Base-by-base conservation (phyloP, 2,329 filamentous ascomycete genomes). In the Pseudopithomyces maydicus region DNA sequence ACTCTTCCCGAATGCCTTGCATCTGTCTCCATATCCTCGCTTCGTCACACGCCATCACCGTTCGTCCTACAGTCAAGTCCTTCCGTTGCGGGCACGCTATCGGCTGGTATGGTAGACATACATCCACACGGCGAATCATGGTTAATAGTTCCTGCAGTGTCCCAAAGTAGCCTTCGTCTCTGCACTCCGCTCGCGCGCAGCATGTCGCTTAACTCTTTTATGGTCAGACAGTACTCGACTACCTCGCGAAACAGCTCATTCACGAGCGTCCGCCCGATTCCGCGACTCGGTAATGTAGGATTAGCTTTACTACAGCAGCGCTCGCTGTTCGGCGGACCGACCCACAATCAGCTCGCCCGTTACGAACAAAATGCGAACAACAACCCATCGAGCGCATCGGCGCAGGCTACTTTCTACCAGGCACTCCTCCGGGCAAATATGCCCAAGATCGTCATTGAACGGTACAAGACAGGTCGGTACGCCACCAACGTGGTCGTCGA, bases 391-490 rank as follows among this genome's bases (percentile, higher is more conserved):
- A 98, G 92, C 75, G 89, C 92, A 26, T 90, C 90, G 42, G 88
- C 92, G 19, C 95, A 99, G 75, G 95, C 94, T 74, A 89, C 91
- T 15, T 97, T 99, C 75, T 99, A 99, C 74, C 90, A 94, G 73
- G 89, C 93, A 44, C 85, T 99, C 14, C 83, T 97, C 54, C 90
- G 90, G 72, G 92, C 94, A 50, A 95, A 96, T 70, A 93, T 97
- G 90, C 91, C 94, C 17, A 89, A 92, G 50, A 96, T 99, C 61
- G 82, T 99, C 55, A 85, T 97, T 57, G 92, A 98, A 77, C 85
- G 95, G 69, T 95, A 97, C 76, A 88, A 92, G 72, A 92, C 90
- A 15, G 90, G 90, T 60, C 87, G 89, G 54, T 99, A 93, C 74
- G 93, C 93, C 11, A 87, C 86, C 19, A 97, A 94, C 73, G 75